phyloP scores from a whole-genome alignment of 78 protist species.

The slime mould (Dictyostelium discoideum) region dicty_2.7 NC_007088.5:5393501-5394000 shows the following conservation, averaged over 20 bases:
- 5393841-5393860: too few species aligned
- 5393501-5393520: conserved; percentile 2
- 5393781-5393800: background rate
- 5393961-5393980: background rate
- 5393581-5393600: conserved; percentile 39
- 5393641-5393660: conserved; percentile 40
- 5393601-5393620: background rate
- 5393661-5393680: conserved; percentile 6
- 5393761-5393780: conserved; percentile 14
- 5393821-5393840: too few species aligned
- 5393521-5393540: conserved; percentile 11
- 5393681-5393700: conserved; percentile 1
- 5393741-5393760: conserved; percentile 55
- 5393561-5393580: conserved; percentile 72
- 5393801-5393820: background rate
- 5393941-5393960: background rate
- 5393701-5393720: background rate
- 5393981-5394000: background rate
- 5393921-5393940: background rate
- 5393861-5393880: too few species aligned
- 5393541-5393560: conserved; percentile 23
- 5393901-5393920: too few species aligned
- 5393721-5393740: conserved; percentile 42
- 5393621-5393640: conserved; percentile 21
- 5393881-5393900: too few species aligned